These are phyloP conservation scores for Saccharomycopsis fodiens DNA, from an alignment of 805 yeast genomes.

Conservation along the genomic window DNA sequence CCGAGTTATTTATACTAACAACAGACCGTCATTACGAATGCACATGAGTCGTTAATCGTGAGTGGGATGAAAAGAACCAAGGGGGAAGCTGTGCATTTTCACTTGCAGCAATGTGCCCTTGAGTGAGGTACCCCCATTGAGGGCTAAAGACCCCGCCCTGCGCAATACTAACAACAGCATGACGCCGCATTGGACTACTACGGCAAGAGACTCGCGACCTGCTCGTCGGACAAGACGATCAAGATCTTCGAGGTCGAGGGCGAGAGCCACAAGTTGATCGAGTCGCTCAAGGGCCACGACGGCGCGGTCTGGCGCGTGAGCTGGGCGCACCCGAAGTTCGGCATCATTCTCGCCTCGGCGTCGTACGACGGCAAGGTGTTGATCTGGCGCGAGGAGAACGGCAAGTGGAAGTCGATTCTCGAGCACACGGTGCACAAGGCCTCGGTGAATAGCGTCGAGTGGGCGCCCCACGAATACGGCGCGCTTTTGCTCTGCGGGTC, in stretches of 20 bases:
- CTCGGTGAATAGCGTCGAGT: constrained; percentile 84
- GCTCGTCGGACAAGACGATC: constrained; percentile 94
- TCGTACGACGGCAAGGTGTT: constrained; percentile 93
- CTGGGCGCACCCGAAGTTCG: constrained; percentile 99
- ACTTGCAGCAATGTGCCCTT: too few relatives aligned
- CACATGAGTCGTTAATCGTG: constrained; percentile 19
- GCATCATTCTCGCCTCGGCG: constrained; percentile 87
- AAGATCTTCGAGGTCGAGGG: constrained; percentile 89
- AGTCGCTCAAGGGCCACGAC: constrained; percentile 86
- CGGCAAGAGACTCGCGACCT: constrained; percentile 92
- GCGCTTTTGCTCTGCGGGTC: constrained; percentile 87
- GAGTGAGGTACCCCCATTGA: too few relatives aligned
- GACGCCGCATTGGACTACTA: constrained; percentile 97
- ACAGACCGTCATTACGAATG: constrained; percentile 16
- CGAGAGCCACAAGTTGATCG: constrained; percentile 70
- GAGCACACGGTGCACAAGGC: constrained; percentile 88
- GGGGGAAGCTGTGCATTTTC: too few relatives aligned
- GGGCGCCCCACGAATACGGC: constrained; percentile 98
- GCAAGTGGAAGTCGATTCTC: constrained; percentile 80
- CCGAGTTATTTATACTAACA: neutral
- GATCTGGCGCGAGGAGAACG: constrained; percentile 91
- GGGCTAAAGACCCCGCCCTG: neutral
- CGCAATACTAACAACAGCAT: constrained; percentile 34
- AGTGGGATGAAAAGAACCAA: too few relatives aligned
- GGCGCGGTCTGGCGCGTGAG: constrained; percentile 99